phyloP scores from a whole-genome alignment of 139 green algal genomes.

The Diplosphaera chodatii region DNA sequence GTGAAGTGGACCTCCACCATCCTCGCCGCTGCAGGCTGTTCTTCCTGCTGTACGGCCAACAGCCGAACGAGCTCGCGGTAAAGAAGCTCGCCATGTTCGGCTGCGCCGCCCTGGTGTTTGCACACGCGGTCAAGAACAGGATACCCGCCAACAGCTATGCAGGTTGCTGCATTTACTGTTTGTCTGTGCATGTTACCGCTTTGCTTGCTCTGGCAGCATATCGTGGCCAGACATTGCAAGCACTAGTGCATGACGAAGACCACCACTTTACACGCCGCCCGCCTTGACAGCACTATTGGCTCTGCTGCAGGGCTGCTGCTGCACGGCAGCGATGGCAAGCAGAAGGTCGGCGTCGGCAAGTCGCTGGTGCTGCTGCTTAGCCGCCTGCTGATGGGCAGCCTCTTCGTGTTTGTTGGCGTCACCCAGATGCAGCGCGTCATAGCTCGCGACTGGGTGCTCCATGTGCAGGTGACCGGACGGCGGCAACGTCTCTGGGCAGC shows the following conservation, averaged over 20 bases:
- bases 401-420: conserved; percentile 38
- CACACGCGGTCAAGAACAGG: conserved; percentile 22
- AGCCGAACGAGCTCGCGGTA: conserved; percentile 42
- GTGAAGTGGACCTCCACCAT: neutral
- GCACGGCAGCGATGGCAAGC: conserved; percentile 4
- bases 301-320: conserved; percentile 28
- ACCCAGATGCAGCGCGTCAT: conserved; percentile 28
- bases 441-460: conserved; percentile 21
- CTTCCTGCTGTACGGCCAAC: conserved; percentile 13
- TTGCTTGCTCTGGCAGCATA: no score
- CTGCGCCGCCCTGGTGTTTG: conserved; percentile 34
- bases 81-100: conserved; percentile 50
- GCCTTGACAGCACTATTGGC: neutral
- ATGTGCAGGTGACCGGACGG: neutral
- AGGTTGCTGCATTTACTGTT: conserved; percentile 2
- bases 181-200: no score
- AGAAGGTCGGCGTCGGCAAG: conserved; percentile 12
- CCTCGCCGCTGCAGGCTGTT: conserved; percentile 5
- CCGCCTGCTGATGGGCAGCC: conserved; percentile 27
- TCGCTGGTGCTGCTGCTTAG: conserved; percentile 35
- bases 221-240: no score
- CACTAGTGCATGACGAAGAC: no score
- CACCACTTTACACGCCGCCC: no score
- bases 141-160: conserved; percentile 13
- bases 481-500: no score